Percentiles rank a stretch among this genome's conserved stretches.
These are phyloP conservation scores for Papilionanthe hybrid DNA, from an alignment of 116 monocot species.

Conservation along the genomic window DNA sequence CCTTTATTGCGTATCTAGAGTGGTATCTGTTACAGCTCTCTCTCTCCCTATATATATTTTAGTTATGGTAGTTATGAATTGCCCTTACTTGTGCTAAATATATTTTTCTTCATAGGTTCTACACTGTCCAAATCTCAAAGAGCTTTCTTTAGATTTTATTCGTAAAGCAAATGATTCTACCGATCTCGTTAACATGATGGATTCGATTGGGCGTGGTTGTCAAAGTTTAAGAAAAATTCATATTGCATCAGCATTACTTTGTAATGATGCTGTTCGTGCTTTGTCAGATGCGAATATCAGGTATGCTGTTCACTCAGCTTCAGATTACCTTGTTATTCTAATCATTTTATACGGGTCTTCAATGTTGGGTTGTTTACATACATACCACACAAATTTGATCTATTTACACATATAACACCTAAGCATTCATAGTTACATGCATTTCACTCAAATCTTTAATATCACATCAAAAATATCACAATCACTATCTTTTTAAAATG, in stretches of 20 bases:
- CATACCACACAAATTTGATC: too few species aligned
- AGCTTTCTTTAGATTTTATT: constrained; percentile 79
- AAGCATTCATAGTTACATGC: too few species aligned
- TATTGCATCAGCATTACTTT: constrained; percentile 61
- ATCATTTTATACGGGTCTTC: not conserved
- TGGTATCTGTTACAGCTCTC: constrained; percentile 24
- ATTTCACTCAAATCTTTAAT: too few species aligned
- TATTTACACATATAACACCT: too few species aligned
- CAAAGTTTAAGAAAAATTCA: constrained; percentile 61
- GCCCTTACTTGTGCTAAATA: not conserved
- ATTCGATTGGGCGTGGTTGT: constrained; percentile 64
- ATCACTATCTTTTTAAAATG: too few species aligned
- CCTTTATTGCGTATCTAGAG: constrained; percentile 74
- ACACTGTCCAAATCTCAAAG: constrained; percentile 84
- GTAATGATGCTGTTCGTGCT: constrained; percentile 84
- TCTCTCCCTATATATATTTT: not conserved
- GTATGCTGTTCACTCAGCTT: constrained; percentile 26
- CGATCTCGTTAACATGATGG: constrained; percentile 70
- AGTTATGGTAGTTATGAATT: not conserved
- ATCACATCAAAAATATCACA: too few species aligned
- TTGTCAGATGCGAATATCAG: constrained; percentile 68
- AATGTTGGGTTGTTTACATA: too few species aligned
- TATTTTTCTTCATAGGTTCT: constrained; percentile 41
- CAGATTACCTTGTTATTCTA: not conserved
- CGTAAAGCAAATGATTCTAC: constrained; percentile 86